These are phyloP conservation scores for Raffaelea deltoideospora DNA, from an alignment of 2,329 filamentous ascomycete genomes.

Conservation along the genomic window DNA sequence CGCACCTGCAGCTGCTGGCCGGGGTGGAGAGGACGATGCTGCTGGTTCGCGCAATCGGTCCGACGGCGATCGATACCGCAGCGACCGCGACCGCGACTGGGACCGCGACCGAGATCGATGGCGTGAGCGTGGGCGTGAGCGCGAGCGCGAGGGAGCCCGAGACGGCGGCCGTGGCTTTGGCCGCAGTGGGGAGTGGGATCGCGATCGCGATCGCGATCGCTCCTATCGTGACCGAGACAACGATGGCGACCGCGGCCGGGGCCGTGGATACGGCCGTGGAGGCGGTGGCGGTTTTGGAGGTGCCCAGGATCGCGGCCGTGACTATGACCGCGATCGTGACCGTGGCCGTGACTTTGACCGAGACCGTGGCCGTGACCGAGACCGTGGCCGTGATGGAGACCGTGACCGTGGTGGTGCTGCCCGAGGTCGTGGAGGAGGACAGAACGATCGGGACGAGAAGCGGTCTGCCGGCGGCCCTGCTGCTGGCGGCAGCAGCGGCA, in stretches of 20 bases:
- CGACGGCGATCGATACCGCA: no score
- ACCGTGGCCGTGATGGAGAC: slow-evolving; percentile 16
- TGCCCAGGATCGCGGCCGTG: slow-evolving; percentile 11
- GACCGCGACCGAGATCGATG: not conserved
- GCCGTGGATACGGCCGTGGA: slow-evolving; percentile 14
- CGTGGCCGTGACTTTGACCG: slow-evolving; percentile 12
- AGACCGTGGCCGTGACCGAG: slow-evolving; percentile 12
- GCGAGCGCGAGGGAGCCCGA: slow-evolving; percentile 19
- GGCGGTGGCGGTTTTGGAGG: slow-evolving; percentile 12
- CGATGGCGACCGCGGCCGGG: slow-evolving; percentile 14
- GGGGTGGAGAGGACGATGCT: slow-evolving; percentile 13
- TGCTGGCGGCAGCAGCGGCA: slow-evolving; percentile 17
- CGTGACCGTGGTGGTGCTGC: no score
- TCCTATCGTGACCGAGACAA: slow-evolving; percentile 16
- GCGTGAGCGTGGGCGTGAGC: slow-evolving; percentile 7
- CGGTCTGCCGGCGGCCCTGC: slow-evolving; percentile 9
- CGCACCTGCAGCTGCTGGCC: no score
- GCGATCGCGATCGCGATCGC: slow-evolving; percentile 14
- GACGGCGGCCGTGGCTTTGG: slow-evolving; percentile 5
- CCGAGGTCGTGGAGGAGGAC: no score
- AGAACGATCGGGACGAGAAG: slow-evolving; percentile 4
- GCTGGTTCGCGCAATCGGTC: not conserved
- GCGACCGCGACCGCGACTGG: slow-evolving; percentile 8
- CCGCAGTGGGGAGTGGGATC: slow-evolving; percentile 4
- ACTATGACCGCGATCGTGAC: slow-evolving; percentile 15